These are phyloP conservation scores for Colletotrichum gloeosporioides DNA, from an alignment of 2,329 filamentous ascomycete species.

Conservation along the genomic window DNA sequence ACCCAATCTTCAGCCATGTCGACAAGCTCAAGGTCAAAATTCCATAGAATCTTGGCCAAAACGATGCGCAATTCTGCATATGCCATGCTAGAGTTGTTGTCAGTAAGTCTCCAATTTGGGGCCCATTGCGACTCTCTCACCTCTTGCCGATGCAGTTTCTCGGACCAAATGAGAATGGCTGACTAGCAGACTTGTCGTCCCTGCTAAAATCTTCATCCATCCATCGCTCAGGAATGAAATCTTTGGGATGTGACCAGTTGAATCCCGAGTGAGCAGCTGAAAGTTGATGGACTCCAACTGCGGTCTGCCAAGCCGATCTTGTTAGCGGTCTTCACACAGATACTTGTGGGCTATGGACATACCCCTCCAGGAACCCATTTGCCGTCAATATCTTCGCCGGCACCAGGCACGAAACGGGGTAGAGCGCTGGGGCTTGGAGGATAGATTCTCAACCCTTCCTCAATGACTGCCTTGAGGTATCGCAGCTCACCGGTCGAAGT, in stretches of 20 bases:
- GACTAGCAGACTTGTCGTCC: conserved; percentile 37
- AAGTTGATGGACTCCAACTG: conserved; percentile 11
- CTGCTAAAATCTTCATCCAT: conserved; percentile 17
- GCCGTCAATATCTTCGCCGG: conserved; percentile 22
- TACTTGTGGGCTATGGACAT: conserved; percentile 24
- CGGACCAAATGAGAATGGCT: conserved; percentile 54
- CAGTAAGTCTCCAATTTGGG: background rate
- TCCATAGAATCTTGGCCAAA: conserved; percentile 46
- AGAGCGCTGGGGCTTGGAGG: conserved; percentile 11
- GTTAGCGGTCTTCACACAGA: background rate
- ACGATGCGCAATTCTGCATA: conserved; percentile 54
- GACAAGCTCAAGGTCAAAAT: conserved; percentile 48
- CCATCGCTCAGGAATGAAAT: conserved; percentile 45
- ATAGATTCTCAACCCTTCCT: conserved; percentile 39
- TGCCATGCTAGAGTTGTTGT: conserved; percentile 36
- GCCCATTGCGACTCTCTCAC: conserved; percentile 27
- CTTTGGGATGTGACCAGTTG: conserved; percentile 36
- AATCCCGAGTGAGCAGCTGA: background rate
- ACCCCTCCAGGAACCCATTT: conserved; percentile 36
- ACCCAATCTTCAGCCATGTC: conserved; percentile 40
- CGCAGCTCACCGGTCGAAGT: conserved; percentile 36
- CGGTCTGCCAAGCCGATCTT: background rate
- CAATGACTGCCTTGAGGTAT: conserved; percentile 40
- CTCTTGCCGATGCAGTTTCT: conserved; percentile 56
- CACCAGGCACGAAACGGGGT: conserved; percentile 1